phyloP scores from a whole-genome alignment of 2,329 filamentous ascomycete species.

The Lecanicillium sp. region DNA sequence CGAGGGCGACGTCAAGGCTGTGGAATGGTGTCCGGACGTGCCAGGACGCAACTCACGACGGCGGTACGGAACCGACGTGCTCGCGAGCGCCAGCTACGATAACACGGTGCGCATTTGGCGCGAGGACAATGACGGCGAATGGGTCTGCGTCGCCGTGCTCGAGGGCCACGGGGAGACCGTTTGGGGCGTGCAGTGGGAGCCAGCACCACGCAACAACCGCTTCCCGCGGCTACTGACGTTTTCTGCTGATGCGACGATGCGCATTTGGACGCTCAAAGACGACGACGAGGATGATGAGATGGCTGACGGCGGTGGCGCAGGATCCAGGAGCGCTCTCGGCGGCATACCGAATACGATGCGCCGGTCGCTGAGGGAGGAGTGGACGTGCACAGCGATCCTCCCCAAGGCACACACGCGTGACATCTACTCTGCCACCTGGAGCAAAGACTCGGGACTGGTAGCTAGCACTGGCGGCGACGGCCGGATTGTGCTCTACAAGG shows the following conservation, averaged over 20 bases:
- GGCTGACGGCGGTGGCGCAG: slow-evolving; percentile 23
- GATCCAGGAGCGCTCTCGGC: slow-evolving; percentile 33
- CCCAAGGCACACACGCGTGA: slow-evolving; percentile 70
- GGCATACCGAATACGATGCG: slow-evolving; percentile 88
- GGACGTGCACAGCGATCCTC: slow-evolving; percentile 69
- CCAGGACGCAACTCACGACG: slow-evolving; percentile 36
- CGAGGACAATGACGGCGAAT: slow-evolving; percentile 82
- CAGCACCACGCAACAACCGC: slow-evolving; percentile 25
- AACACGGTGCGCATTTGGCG: slow-evolving; percentile 83
- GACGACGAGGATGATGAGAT: slow-evolving; percentile 39
- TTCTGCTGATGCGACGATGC: slow-evolving; percentile 73
- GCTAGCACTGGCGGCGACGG: slow-evolving; percentile 90
- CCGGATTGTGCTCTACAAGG: slow-evolving; percentile 64
- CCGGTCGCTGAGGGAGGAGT: slow-evolving; percentile 68
- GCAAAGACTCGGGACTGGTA: slow-evolving; percentile 63
- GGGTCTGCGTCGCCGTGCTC: slow-evolving; percentile 79
- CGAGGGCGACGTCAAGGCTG: slow-evolving; percentile 88
- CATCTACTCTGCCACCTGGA: slow-evolving; percentile 83
- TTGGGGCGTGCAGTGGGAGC: slow-evolving; percentile 76
- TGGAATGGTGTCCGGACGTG: slow-evolving; percentile 78
- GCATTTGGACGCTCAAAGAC: slow-evolving; percentile 66
- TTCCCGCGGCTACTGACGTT: slow-evolving; percentile 67
- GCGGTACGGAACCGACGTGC: slow-evolving; percentile 55
- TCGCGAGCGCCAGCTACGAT: slow-evolving; percentile 91
- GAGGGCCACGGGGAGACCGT: slow-evolving; percentile 79